Evolutionary conservation across 2,329 filamentous ascomycete genomes (phyloP).

Genomic region (Lasiodiplodia theobromae): DNA sequence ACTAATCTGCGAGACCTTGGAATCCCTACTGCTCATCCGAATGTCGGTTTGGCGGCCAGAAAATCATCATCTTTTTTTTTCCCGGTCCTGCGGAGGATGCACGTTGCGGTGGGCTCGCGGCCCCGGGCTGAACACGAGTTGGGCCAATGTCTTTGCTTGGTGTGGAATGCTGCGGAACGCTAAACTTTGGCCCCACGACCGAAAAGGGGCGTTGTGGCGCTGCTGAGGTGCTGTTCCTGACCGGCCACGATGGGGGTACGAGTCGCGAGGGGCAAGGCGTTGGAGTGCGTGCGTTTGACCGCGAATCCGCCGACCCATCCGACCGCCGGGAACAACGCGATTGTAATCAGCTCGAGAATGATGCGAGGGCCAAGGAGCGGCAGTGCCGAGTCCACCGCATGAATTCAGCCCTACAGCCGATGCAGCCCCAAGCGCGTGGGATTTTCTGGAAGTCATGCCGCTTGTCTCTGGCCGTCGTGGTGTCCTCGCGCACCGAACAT

Average conservation of each 20-base stretch:
- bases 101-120: background rate
- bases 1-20: conserved; percentile 1
- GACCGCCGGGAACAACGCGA: background rate
- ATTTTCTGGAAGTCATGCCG: conserved; percentile 16
- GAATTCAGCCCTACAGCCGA: conserved; percentile 17
- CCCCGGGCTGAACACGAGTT: background rate
- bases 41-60: background rate
- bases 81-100: background rate
- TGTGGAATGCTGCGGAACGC: conserved; percentile 6
- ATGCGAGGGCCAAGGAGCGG: background rate
- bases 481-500: conserved; percentile 9
- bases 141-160: background rate
- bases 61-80: conserved; percentile 9
- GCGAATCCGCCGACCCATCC: conserved; percentile 13
- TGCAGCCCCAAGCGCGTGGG: background rate
- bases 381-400: background rate
- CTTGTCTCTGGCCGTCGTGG: background rate
- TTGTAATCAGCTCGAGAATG: conserved; percentile 8
- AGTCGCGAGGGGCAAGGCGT: conserved; percentile 6
- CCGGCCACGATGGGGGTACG: background rate
- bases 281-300: background rate
- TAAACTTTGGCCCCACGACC: conserved; percentile 5
- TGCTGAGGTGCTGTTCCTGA: conserved; percentile 18
- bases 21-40: conserved; percentile 24
- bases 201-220: conserved; percentile 22